Evolutionary conservation across 768 basidiomycete species (phyloP).

Genomic region (Rhizopogon vinicolor): DNA sequence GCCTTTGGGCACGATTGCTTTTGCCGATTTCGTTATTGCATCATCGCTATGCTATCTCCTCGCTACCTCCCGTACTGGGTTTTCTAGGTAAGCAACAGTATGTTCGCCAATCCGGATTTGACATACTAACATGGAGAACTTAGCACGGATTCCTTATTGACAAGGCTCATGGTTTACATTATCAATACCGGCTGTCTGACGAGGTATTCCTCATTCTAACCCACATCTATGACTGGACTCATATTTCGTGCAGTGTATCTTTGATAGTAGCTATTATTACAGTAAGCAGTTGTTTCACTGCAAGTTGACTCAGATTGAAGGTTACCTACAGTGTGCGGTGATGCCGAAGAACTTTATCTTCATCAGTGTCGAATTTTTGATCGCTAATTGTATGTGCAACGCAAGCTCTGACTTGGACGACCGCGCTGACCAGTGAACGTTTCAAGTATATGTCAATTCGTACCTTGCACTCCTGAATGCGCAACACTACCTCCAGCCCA

Average conservation of each 20-base stretch:
- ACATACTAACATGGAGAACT: background rate
- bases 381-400: too few relatives aligned
- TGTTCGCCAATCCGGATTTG: background rate
- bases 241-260: background rate
- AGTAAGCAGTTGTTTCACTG: background rate
- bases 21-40: background rate
- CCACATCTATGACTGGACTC: background rate
- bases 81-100: background rate
- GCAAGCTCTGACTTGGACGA: too few relatives aligned
- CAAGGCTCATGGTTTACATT: background rate
- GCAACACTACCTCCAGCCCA: too few relatives aligned
- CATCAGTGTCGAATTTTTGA: too few relatives aligned
- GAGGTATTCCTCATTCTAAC: background rate
- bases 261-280: background rate
- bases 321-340: too few relatives aligned
- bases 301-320: too few relatives aligned
- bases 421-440: background rate
- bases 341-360: too few relatives aligned
- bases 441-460: constrained; percentile 1
- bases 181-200: background rate
- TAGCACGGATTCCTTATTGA: background rate
- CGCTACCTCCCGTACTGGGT: background rate
- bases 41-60: constrained; percentile 1
- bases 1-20: background rate
- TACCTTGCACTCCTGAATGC: background rate